Evolutionary conservation across 495 filamentous ascomycete genomes (phyloP).

Genomic region (Penicillium steckii): DNA sequence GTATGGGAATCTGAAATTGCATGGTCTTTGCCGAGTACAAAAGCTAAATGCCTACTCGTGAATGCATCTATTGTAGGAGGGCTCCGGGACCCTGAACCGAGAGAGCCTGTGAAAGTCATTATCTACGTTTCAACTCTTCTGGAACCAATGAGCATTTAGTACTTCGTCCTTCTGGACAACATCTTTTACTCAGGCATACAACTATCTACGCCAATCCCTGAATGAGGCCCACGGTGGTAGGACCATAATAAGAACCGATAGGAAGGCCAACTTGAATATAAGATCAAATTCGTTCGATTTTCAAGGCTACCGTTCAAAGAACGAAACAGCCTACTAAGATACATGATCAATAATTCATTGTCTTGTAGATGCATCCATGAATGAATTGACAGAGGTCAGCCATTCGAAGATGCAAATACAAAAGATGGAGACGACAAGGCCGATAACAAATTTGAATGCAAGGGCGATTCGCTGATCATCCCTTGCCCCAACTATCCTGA

Average conservation of each 20-base stretch:
- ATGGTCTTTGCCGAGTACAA: constrained; percentile 1
- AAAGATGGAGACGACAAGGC: background rate
- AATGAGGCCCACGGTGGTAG: background rate
- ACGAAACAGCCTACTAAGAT: too few relatives aligned
- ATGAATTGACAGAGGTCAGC: background rate
- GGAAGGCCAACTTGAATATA: too few relatives aligned
- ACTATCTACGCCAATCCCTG: too few relatives aligned
- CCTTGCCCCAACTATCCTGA: background rate
- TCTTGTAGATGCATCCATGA: too few relatives aligned
- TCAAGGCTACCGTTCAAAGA: background rate
- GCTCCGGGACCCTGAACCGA: constrained; percentile 23
- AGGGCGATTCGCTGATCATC: constrained; percentile 2
- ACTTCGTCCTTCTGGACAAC: too few relatives aligned
- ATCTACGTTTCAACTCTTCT: too few relatives aligned
- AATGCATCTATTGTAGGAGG: constrained; percentile 27
- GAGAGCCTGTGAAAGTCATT: background rate
- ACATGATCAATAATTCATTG: too few relatives aligned
- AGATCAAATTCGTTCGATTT: too few relatives aligned
- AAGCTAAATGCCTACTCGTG: constrained; percentile 27
- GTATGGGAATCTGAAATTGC: constrained; percentile 11
- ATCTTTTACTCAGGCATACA: too few relatives aligned
- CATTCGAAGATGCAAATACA: background rate
- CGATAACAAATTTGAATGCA: background rate
- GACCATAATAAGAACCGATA: background rate
- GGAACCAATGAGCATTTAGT: too few relatives aligned